A percentile compares a stretch with the other conserved stretches of the same genome.
phyloP scores from a whole-genome alignment of 345 rosid species.

The Lenwebbia sp. region DNA sequence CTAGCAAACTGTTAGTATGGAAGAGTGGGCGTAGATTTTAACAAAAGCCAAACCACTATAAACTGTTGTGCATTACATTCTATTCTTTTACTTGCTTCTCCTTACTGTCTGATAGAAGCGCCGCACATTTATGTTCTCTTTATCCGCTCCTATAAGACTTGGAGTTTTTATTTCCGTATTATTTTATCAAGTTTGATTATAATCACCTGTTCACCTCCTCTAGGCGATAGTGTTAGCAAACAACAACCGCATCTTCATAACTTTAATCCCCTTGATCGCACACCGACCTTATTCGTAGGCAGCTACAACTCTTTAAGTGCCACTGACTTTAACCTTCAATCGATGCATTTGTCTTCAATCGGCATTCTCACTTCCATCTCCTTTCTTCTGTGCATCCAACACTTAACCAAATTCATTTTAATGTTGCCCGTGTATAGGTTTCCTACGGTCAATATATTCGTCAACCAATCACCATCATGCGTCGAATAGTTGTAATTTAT shows the following conservation, averaged over 20 bases:
- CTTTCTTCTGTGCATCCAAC: not conserved
- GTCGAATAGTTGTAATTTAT: not conserved
- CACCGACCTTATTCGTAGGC: not conserved
- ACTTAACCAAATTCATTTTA: not conserved
- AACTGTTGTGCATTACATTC: no score
- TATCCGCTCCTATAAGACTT: no score
- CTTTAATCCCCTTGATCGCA: not conserved
- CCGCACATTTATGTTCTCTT: no score
- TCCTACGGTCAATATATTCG: fast-evolving
- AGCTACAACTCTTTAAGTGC: not conserved
- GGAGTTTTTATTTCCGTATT: no score
- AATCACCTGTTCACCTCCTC: no score
- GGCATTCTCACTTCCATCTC: not conserved
- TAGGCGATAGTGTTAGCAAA: no score
- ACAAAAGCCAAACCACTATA: no score
- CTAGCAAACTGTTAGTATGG: no score
- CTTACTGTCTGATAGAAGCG: no score
- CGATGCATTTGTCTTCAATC: not conserved
- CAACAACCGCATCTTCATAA: not conserved
- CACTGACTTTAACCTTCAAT: not conserved
- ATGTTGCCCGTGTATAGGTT: not conserved
- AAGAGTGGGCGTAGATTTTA: no score
- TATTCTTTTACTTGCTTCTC: no score
- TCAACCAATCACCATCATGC: fast-evolving
- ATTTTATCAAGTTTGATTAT: no score